A percentile compares a stretch with the other conserved stretches of the same genome.
Conservation (phyloP, 495 filamentous ascomycete genomes). For the Tricharina praecox region DNA sequence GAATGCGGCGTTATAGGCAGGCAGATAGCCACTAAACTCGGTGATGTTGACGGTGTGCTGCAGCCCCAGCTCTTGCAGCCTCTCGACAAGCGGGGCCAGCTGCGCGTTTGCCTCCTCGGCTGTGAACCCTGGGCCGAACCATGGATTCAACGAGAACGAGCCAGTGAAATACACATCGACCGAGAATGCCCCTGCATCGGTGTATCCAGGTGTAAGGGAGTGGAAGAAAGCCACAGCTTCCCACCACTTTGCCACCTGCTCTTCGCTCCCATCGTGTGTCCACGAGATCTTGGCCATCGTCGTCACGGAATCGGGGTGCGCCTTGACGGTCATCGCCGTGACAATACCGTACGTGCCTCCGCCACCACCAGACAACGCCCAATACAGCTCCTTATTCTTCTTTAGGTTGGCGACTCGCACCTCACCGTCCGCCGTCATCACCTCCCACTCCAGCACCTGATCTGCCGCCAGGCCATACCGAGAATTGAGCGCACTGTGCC, state of each 20-base stretch:
- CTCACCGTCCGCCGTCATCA: constrained; percentile 42
- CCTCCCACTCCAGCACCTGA: constrained; percentile 37
- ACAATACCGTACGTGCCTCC: constrained; percentile 40
- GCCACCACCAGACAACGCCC: constrained; percentile 43
- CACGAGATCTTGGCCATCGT: constrained; percentile 30
- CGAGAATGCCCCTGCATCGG: constrained; percentile 29
- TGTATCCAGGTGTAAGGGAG: constrained; percentile 31
- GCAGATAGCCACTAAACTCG: constrained; percentile 4
- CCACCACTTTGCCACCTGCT: constrained; percentile 30
- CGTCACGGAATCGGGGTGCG: constrained; percentile 27
- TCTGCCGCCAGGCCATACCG: constrained; percentile 41
- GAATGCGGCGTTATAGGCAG: constrained; percentile 5
- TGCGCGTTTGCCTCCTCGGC: constrained; percentile 4
- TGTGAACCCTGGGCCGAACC: constrained; percentile 8
- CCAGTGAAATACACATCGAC: constrained; percentile 38
- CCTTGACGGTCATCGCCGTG: constrained; percentile 35
- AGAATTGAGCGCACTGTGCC: constrained; percentile 38
- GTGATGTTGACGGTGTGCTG: constrained; percentile 9
- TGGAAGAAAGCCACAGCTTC: constrained; percentile 34
- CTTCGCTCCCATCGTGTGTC: constrained; percentile 24
- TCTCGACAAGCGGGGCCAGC: constrained; percentile 8
- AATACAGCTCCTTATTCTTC: constrained; percentile 44
- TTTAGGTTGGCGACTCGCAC: constrained; percentile 35
- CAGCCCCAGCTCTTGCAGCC: constrained; percentile 5
- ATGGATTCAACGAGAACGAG: constrained; percentile 5